phyloP scores from a whole-genome alignment of 2,329 filamentous ascomycete genomes.

The Fusarium phyllophilum region DNA sequence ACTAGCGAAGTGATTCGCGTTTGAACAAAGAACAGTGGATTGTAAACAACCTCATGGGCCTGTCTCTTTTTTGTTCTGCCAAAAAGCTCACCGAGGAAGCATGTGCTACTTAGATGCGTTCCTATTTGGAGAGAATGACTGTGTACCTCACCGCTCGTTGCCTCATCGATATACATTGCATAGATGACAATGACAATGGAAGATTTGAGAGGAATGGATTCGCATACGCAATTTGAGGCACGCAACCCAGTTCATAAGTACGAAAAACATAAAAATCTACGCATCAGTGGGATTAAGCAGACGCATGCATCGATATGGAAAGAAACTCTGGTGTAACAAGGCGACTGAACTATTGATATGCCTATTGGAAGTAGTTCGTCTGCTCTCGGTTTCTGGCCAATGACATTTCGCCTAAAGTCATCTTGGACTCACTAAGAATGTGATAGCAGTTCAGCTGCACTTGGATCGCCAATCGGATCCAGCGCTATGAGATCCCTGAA shows the following conservation, averaged over 20 bases:
- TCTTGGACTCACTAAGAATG: background rate
- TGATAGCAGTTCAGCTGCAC: background rate
- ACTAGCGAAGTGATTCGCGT: too few relatives aligned
- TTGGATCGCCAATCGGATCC: background rate
- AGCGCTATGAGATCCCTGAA: background rate
- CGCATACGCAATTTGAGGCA: rapidly evolving
- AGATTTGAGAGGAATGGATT: background rate
- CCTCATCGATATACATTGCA: background rate
- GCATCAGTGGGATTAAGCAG: background rate
- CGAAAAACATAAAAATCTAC: too few relatives aligned
- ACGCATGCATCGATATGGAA: background rate
- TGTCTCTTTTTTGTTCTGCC: background rate
- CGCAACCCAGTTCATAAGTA: background rate
- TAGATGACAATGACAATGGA: background rate
- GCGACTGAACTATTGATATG: background rate
- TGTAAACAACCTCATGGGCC: rapidly evolving
- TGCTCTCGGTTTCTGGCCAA: background rate
- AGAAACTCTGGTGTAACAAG: background rate
- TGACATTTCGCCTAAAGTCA: background rate
- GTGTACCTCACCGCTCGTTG: background rate
- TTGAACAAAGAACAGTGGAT: background rate
- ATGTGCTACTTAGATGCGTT: background rate
- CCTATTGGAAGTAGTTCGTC: background rate
- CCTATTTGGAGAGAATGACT: rapidly evolving
- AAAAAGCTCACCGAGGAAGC: rapidly evolving